Base-by-base conservation (phyloP, 2,329 filamentous ascomycete species). In the Aspergillus fijiensis region DNA sequence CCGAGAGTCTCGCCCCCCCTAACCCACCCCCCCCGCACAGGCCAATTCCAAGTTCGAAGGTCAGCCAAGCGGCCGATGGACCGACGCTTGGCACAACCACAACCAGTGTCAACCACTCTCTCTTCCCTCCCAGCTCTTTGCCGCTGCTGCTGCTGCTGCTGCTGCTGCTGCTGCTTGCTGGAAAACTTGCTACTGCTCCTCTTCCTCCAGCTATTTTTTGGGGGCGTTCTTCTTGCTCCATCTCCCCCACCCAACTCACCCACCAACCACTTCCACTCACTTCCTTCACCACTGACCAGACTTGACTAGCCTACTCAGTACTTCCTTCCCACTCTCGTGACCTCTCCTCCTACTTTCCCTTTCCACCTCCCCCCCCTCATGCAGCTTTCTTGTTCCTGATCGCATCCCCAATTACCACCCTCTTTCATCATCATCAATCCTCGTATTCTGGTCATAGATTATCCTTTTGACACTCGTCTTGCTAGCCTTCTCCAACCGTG, bases 201-300 rank as follows among this genome's bases (percentile, higher is more conserved):
- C 39, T 19, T 42, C 35, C 11, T 14, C 35, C 35, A 23, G 23
- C 23, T 23, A 23, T 23, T 23, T 23, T 23, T 23, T 23, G 23
- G 23, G 23, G 61, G 52, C 61, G 58, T 51, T 57, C 50, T 63
- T 55, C 61, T 61, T 62, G 56, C 57, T 63, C 63, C 52, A 47
- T 55, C 52, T 31, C 39, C 39, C 39, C 27, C 51, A n/a, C 39
- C 29, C 23, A 4, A 23, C 3, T 23, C 23, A 23, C 23, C 23
- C 23, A 23, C 23, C 23, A 3, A 23, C 25, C 39, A 53, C 23
- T 39, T 58, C 47, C 57, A 33, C 39, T 54, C 57, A 33, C 39
- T 54, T 42, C 49, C 19, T 35, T 33, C 21, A 7, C 19, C 60
- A 31, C 33, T 12, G 7, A 29, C 33, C 14, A 35, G 14, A 35